These are phyloP conservation scores for Penicillium coprophilum DNA, from an alignment of 495 filamentous ascomycete species.

Conservation along the genomic window DNA sequence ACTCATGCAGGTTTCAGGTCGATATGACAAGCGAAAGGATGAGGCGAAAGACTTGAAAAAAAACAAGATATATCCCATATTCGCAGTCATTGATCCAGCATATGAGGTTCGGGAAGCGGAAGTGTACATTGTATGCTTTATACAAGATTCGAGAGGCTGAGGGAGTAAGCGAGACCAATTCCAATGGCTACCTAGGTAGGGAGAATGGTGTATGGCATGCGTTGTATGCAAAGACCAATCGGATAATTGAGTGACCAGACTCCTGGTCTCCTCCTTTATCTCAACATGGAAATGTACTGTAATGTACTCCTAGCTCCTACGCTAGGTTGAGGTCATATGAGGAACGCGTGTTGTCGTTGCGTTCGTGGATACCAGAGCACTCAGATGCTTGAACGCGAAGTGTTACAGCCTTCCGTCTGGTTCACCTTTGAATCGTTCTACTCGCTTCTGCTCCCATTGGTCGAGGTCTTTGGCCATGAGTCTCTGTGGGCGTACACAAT, in stretches of 20 bases:
- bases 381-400: neutral
- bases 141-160: neutral
- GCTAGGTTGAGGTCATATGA: conserved; percentile 1
- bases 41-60: neutral
- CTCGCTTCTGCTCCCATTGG: conserved; percentile 93
- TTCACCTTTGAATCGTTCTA: conserved; percentile 84
- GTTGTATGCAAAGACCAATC: neutral
- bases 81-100: neutral
- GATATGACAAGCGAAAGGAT: conserved; percentile 8
- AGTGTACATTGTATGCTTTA: neutral
- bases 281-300: neutral
- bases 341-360: neutral
- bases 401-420: conserved; percentile 76
- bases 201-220: neutral
- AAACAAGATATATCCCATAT: neutral
- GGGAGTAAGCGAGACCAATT: neutral
- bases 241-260: neutral
- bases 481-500: conserved; percentile 52
- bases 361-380: neutral
- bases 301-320: conserved; percentile 1
- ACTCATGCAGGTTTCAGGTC: conserved; percentile 14
- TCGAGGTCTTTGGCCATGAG: conserved; percentile 90
- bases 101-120: neutral
- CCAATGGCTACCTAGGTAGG: neutral
- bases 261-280: neutral